Percentiles rank a stretch among this genome's conserved stretches.
Conservation (phyloP, 1,284 basidiomycete species). For the Malassezia vespertilionis region DNA sequence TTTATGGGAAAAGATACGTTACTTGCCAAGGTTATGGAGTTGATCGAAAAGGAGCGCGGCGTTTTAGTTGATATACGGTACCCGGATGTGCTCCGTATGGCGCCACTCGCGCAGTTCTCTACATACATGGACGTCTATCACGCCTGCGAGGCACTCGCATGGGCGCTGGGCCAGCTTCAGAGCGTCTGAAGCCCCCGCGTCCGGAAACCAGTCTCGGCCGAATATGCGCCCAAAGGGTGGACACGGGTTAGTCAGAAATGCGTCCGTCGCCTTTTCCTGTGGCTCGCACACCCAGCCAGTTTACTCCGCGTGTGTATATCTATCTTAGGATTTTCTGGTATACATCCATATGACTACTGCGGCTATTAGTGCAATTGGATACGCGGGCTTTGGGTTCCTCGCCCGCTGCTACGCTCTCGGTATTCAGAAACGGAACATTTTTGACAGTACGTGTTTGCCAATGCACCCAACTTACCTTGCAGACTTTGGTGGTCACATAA, state of each 20-base stretch:
- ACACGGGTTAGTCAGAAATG: no score
- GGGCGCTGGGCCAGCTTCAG: constrained; percentile 1
- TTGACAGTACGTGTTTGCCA: constrained; percentile 42
- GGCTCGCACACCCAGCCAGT: no score
- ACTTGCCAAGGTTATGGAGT: constrained; percentile 21
- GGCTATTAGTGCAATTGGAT: constrained; percentile 36
- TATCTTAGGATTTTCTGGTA: neutral
- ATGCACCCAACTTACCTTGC: neutral
- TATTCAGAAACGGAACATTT: constrained; percentile 44
- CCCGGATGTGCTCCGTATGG: constrained; percentile 39
- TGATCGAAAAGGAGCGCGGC: constrained; percentile 28
- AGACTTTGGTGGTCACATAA: constrained; percentile 43
- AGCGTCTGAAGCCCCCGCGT: no score
- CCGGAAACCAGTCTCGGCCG: no score
- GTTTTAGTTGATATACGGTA: constrained; percentile 36
- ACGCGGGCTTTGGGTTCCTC: constrained; percentile 41
- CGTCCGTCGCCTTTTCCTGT: no score
- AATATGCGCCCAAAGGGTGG: no score
- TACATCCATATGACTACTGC: constrained; percentile 9
- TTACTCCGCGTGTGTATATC: neutral
- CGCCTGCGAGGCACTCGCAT: constrained; percentile 25
- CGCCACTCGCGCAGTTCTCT: constrained; percentile 39
- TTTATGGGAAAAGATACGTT: constrained; percentile 25
- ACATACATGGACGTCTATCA: constrained; percentile 36
- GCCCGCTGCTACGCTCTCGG: constrained; percentile 45